Evolutionary conservation across 441 rosid species (phyloP).

Genomic region (Brassica balearica): DNA sequence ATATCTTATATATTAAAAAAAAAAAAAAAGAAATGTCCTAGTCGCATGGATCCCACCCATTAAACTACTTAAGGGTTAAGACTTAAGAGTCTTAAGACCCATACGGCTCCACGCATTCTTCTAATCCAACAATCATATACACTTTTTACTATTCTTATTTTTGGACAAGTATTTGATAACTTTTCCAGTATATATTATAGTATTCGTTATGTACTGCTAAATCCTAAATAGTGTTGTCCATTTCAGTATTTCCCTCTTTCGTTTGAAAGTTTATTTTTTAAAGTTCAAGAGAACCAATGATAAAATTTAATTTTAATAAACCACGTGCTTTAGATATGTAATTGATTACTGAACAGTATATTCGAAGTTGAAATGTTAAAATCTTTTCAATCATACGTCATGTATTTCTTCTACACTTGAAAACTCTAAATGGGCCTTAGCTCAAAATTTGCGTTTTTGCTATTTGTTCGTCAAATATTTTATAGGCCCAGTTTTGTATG

Average conservation of each 20-base stretch:
- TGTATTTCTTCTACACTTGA: neutral
- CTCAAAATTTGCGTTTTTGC: neutral
- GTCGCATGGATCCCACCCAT: slow-evolving; percentile 20
- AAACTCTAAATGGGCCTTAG: neutral
- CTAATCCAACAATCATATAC: neutral
- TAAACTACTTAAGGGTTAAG: slow-evolving; percentile 10
- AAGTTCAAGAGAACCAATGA: neutral
- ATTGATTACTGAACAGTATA: neutral
- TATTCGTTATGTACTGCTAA: neutral
- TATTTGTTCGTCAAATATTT: neutral
- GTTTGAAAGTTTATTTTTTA: neutral
- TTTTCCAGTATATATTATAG: neutral
- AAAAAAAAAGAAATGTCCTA: neutral
- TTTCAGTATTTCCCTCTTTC: neutral
- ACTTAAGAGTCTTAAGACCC: neutral
- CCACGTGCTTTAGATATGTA: neutral
- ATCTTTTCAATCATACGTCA: neutral
- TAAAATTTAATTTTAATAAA: neutral
- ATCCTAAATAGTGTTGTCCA: neutral
- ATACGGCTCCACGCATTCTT: neutral
- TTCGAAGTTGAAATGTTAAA: neutral
- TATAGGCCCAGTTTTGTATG: neutral
- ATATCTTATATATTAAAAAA: neutral
- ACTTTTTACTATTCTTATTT: neutral
- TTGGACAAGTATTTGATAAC: neutral